Evolutionary conservation across 2,329 filamentous ascomycete genomes (phyloP).

Genomic region (Xylariaceae sp.): DNA sequence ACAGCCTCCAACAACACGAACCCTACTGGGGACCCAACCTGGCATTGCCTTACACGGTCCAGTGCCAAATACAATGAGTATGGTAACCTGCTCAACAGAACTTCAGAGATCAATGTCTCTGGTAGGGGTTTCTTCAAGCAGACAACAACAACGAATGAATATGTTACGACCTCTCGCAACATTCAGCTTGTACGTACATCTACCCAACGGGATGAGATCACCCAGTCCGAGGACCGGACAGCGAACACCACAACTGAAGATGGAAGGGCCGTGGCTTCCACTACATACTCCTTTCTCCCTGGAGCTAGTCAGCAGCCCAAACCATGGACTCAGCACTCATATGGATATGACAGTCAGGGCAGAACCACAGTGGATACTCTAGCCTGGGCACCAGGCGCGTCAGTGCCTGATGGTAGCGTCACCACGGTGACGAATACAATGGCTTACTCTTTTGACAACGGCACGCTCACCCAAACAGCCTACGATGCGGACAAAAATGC

Average conservation of each 20-base stretch:
- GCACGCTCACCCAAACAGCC: not conserved
- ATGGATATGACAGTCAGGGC: not conserved
- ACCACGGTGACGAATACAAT: not conserved
- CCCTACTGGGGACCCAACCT: not conserved
- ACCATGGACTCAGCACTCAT: not conserved
- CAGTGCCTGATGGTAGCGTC: not conserved
- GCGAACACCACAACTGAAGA: not conserved
- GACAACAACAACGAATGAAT: not conserved
- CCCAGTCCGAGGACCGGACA: not conserved
- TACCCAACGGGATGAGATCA: not conserved
- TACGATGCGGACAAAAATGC: not conserved
- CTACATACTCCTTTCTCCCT: not conserved
- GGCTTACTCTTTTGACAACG: not conserved
- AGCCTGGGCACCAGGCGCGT: not conserved
- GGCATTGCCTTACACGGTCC: not conserved
- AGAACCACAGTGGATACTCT: not conserved
- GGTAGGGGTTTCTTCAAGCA: not conserved
- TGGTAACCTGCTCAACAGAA: not conserved
- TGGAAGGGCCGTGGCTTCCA: not conserved
- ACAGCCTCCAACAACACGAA: not conserved
- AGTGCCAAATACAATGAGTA: not conserved
- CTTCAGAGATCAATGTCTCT: not conserved
- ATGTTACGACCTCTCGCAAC: not conserved
- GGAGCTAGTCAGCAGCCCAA: not conserved
- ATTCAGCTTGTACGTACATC: not conserved